Conservation (phyloP, 257 asterid genomes). For the Ilex asprella region DNA sequence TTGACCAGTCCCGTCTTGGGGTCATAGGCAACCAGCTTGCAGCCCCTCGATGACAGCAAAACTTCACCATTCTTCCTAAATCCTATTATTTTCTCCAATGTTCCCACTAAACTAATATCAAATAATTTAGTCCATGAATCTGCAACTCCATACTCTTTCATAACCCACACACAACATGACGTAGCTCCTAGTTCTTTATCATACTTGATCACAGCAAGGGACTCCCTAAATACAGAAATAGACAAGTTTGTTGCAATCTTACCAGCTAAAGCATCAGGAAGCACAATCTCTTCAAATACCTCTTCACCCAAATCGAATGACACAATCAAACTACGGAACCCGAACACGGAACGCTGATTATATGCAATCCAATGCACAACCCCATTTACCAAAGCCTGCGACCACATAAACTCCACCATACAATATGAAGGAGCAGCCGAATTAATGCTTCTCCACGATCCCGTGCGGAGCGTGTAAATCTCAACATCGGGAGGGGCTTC, state of each 20-base stretch:
- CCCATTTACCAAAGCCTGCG: background rate
- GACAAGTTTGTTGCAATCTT: conserved; percentile 15
- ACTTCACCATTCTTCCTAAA: conserved; percentile 11
- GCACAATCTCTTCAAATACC: conserved; percentile 25
- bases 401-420: background rate
- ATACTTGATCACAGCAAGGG: conserved; percentile 15
- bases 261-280: conserved; percentile 13
- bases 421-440: background rate
- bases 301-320: conserved; percentile 23
- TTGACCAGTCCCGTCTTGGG: background rate
- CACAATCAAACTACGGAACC: conserved; percentile 4
- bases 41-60: conserved; percentile 1
- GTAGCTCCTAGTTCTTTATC: conserved; percentile 6
- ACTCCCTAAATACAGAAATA: background rate
- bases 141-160: conserved; percentile 23
- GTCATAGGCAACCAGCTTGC: conserved; percentile 13
- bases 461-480: background rate
- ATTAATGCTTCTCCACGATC: background rate
- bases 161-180: conserved; percentile 28
- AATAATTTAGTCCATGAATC: conserved; percentile 25
- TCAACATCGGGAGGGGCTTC: background rate
- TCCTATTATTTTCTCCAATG: conserved; percentile 13
- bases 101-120: conserved; percentile 2
- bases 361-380: conserved; percentile 2
- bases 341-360: background rate